Evolutionary conservation across 306 rosid species (phyloP), one percentile per base, ranked within the genome.

Genomic region (Lupinus albus): DNA sequence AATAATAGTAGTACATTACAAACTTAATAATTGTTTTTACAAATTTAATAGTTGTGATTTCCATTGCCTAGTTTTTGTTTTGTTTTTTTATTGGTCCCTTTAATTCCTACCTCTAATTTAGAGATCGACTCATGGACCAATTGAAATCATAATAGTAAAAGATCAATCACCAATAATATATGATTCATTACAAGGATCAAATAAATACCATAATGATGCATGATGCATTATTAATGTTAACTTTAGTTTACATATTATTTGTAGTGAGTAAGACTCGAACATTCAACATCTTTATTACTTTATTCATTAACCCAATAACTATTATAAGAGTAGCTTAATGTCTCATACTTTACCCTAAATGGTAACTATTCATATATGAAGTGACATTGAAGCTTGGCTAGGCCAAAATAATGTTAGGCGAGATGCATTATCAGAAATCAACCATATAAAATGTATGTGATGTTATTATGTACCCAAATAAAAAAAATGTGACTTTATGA

Each of bases 321-420:
- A n/a, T n/a, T n/a, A n/a, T n/a, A n/a, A n/a, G n/a, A n/a, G 38
- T 33, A 33, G 38, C 38, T 33, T 33, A 33, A 6, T 33, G 38
- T 7, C 38, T 5, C 38, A 1, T 25, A 25, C 30, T 25, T 25
- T 25, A 25, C 30, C 30, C 30, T 33, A 5, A 33, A 33, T 33
- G 38, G 38, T 33, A 4, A 33, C 6, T 33, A 4, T 33, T 33
- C 50, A 64, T 35, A 14, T 35, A 17, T 55, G 20, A 16, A 68
- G 38, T 18, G 9, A 46, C 25, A 58, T 33, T 57, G 33, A 75
- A 48, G 70, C 33, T 70, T 70, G 11, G 30, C 30, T 42, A 47
- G 41, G 28, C 11, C 80, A 30, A 11, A 35, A 59, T 50, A 70
- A 80, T 18, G 80, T 67, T 52, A 51, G 78, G 80, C 65, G 59